Evolutionary conservation across 1,284 basidiomycete species (phyloP).

Genomic region (Naganishia liquefaciens): DNA sequence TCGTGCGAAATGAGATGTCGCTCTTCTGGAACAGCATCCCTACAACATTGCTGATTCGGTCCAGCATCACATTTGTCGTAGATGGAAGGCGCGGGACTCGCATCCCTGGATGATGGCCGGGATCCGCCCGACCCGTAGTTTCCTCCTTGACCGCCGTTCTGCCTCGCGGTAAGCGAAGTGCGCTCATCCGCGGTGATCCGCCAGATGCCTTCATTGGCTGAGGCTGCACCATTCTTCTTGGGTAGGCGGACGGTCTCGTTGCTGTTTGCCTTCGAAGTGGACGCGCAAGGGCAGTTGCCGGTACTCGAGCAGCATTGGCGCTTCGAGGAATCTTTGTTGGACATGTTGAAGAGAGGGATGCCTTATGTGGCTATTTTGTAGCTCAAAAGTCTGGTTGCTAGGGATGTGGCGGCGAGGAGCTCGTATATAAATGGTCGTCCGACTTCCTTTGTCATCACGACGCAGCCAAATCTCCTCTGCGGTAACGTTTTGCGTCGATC

Average conservation of each 20-base stretch:
- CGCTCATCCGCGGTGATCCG: slow-evolving; percentile 11
- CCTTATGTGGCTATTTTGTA: not conserved
- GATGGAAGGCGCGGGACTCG: slow-evolving; percentile 17
- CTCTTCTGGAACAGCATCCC: slow-evolving; percentile 56
- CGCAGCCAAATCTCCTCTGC: not conserved
- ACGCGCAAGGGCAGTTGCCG: slow-evolving; percentile 26
- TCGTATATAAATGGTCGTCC: too few species aligned
- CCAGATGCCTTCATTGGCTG: slow-evolving; percentile 18
- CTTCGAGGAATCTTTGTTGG: slow-evolving; percentile 6
- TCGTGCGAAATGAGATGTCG: slow-evolving; percentile 54
- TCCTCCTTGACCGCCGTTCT: slow-evolving; percentile 4
- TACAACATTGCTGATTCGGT: slow-evolving; percentile 37
- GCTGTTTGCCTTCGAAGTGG: slow-evolving; percentile 12
- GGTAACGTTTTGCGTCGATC: not conserved
- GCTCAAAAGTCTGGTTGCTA: not conserved
- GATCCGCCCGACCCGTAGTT: slow-evolving; percentile 7
- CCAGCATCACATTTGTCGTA: slow-evolving; percentile 32
- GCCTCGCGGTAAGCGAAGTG: slow-evolving; percentile 9
- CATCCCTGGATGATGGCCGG: slow-evolving; percentile 5
- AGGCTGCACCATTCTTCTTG: not conserved
- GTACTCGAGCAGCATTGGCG: slow-evolving; percentile 23
- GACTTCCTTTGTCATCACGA: too few species aligned
- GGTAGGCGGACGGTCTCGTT: slow-evolving; percentile 21
- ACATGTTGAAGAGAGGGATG: not conserved
- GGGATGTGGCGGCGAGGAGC: too few species aligned